Evolutionary conservation across 108 stramenopile species (phyloP).

Genomic region (Skeletonema marinoi): DNA sequence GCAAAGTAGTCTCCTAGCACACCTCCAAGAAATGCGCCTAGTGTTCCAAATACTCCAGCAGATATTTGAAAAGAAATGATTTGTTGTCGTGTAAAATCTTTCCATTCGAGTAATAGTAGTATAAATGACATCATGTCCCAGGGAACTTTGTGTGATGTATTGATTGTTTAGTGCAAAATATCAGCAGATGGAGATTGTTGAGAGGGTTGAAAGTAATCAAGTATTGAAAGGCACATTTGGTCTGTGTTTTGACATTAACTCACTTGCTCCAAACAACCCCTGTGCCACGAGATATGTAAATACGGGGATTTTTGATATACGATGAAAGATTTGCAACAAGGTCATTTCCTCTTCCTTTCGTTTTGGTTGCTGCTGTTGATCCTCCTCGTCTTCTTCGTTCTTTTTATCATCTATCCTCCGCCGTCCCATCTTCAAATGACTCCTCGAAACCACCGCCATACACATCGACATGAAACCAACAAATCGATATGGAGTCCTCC

Average conservation of each 20-base stretch:
- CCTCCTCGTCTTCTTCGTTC: conserved; percentile 1
- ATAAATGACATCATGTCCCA: conserved; percentile 67
- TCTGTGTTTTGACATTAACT: too few relatives aligned
- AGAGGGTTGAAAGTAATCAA: too few relatives aligned
- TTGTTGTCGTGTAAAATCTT: conserved; percentile 52
- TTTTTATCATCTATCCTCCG: too few relatives aligned
- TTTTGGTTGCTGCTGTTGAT: conserved; percentile 1
- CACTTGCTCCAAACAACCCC: conserved; percentile 14
- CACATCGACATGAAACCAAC: conserved; percentile 44
- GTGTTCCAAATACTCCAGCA: conserved; percentile 27
- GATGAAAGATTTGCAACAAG: conserved; percentile 42
- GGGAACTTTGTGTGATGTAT: conserved; percentile 1
- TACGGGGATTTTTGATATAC: conserved; percentile 47
- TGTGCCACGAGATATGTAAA: conserved; percentile 59
- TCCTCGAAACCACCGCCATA: conserved; percentile 27
- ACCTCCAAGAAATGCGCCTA: conserved; percentile 56
- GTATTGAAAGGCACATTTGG: conserved; percentile 39
- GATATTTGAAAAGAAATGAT: conserved; percentile 55
- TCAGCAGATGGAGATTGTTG: too few relatives aligned
- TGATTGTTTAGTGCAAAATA: too few relatives aligned
- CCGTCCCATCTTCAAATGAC: conserved; percentile 9
- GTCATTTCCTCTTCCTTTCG: conserved; percentile 22
- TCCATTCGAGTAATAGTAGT: conserved; percentile 58
- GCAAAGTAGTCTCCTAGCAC: conserved; percentile 50
- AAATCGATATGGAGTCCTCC: conserved; percentile 44